phyloP scores from a whole-genome alignment of 2,329 filamentous ascomycete species.

The Hymenoscyphus scutula region DNA sequence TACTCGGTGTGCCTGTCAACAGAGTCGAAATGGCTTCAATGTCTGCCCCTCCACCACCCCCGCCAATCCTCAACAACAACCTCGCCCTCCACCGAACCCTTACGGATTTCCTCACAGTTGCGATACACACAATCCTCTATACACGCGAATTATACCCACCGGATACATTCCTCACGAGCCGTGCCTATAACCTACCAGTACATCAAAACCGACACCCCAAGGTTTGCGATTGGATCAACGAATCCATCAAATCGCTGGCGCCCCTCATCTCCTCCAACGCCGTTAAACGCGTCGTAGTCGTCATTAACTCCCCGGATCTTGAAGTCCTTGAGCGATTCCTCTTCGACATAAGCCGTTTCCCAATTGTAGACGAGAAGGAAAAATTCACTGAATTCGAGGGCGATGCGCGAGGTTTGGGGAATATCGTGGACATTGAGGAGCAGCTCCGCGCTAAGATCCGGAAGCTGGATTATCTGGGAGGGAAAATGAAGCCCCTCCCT shows the following conservation, averaged over 20 bases:
- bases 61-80: slow-evolving; percentile 42
- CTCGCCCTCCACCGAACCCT: slow-evolving; percentile 54
- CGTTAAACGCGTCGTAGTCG: slow-evolving; percentile 38
- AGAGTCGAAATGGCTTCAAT: slow-evolving; percentile 6
- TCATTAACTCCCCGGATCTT: slow-evolving; percentile 37
- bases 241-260: slow-evolving; percentile 60
- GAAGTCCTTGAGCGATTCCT: slow-evolving; percentile 42
- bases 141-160: slow-evolving; percentile 64
- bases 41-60: slow-evolving; percentile 15
- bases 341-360: slow-evolving; percentile 43
- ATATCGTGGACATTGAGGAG: slow-evolving; percentile 65
- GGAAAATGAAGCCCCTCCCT: slow-evolving; percentile 57
- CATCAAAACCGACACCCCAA: slow-evolving; percentile 67
- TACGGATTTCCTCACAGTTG: slow-evolving; percentile 64
- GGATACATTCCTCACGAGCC: slow-evolving; percentile 62
- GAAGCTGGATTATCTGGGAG: slow-evolving; percentile 58
- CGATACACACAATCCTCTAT: slow-evolving; percentile 69
- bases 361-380: slow-evolving; percentile 37
- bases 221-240: slow-evolving; percentile 68
- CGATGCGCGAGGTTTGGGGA: slow-evolving; percentile 29
- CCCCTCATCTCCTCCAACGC: slow-evolving; percentile 55
- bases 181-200: slow-evolving; percentile 70
- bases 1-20: neutral
- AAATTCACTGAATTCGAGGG: slow-evolving; percentile 38
- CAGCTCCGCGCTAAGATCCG: slow-evolving; percentile 67